Evolutionary conservation across 108 stramenopile genomes (phyloP), one percentile per base, ranked within the genome.

Genomic region (Parmales sp.): DNA sequence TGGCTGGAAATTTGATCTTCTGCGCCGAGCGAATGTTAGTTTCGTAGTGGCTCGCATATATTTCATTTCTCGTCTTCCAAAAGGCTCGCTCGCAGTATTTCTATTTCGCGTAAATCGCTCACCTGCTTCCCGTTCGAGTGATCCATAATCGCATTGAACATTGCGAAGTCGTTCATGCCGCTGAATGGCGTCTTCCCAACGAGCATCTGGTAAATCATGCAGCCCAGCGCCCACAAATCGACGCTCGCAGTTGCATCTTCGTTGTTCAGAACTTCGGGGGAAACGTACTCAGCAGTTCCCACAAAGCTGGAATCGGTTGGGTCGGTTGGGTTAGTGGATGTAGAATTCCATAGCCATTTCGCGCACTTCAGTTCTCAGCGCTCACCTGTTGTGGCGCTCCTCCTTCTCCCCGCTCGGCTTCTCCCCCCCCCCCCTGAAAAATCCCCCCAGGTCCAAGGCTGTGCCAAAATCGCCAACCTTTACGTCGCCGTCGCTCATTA

Each of bases 261-360:
- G 34, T 50, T 68, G 0, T 13, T 9, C 28, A 78, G 45, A 22
- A 81, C 75, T 44, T 81, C 80, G 0, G 80, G 80, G 1, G 76
- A 77, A 1, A 81, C 80, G 50, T 81, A 81, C 64, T 81, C 80
- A 7, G 73, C 73, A 1, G 80, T 81, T n/a, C 80, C 80, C 2
- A 67, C 68, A 51, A 78, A 78, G 16, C 26, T 23, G 11, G 41
- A 11, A 43, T 0, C 9, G 64, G 13, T 44, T 44, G 43, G 13
- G 9, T 44, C 16, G 43, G 16, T 9, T 9, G 13, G 43, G 43
- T 9, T 9, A 44, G 43, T 9, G 43, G 13, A 44, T 1, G 11
- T 19, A 38, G 69, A 25, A 2, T 60, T n/a, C n/a, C n/a, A n/a
- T n/a, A n/a, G n/a, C n/a, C n/a, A n/a, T n/a, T n/a, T n/a, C n/a